Evolutionary conservation across 495 filamentous ascomycete species (phyloP).

Genomic region (Penicillium paradoxum): DNA sequence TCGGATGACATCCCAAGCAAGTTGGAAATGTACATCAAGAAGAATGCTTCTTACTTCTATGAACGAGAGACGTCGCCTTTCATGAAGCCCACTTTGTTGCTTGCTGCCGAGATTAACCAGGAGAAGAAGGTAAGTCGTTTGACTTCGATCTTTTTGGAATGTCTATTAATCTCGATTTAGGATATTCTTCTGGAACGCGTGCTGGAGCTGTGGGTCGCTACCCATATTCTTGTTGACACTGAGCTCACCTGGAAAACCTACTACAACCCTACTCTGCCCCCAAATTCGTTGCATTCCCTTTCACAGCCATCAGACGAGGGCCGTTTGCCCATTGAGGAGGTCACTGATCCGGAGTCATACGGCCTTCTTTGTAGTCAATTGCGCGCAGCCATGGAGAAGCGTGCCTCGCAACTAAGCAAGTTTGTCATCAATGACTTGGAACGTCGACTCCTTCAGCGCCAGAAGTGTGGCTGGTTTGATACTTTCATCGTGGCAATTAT

Average conservation of each 20-base stretch:
- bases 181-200: conserved; percentile 60
- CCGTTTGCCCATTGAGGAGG: conserved; percentile 41
- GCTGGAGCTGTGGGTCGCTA: conserved; percentile 71
- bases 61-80: conserved; percentile 62
- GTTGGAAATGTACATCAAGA: conserved; percentile 67
- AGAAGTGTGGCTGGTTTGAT: conserved; percentile 65
- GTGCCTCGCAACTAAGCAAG: conserved; percentile 59
- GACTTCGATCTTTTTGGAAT: not conserved
- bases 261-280: conserved; percentile 44
- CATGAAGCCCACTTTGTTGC: conserved; percentile 59
- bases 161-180: conserved; percentile 19
- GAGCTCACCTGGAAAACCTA: conserved; percentile 62
- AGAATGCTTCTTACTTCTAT: conserved; percentile 55
- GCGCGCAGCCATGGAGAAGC: conserved; percentile 67
- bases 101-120: conserved; percentile 50
- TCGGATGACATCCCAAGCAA: conserved; percentile 62
- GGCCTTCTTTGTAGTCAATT: conserved; percentile 62
- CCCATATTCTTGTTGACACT: conserved; percentile 65
- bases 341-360: conserved; percentile 44
- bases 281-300: conserved; percentile 37
- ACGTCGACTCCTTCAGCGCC: conserved; percentile 64
- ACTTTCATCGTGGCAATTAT: conserved; percentile 72
- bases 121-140: conserved; percentile 44
- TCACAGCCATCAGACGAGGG: conserved; percentile 41
- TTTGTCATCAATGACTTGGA: conserved; percentile 71